Percentiles rank a stretch among this genome's conserved stretches.
Evolutionary conservation across 257 asterid species (phyloP).

Genomic region (Salvia miltiorrhiza): DNA sequence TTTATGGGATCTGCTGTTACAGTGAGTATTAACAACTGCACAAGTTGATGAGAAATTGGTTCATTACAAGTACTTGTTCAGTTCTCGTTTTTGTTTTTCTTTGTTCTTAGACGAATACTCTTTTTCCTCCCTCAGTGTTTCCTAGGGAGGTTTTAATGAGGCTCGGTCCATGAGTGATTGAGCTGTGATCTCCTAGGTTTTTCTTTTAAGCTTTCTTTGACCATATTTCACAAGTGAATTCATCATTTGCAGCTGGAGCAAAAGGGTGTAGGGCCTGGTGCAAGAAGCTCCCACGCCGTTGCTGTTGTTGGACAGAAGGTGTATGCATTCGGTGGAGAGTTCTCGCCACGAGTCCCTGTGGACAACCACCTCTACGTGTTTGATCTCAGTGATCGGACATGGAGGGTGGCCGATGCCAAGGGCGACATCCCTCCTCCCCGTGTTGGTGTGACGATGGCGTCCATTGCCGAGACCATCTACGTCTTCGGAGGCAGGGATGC

Average conservation of each 20-base stretch:
- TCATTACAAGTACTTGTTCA: too few species aligned
- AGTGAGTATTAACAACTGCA: too few species aligned
- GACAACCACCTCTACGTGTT: conserved; percentile 67
- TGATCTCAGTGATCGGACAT: conserved; percentile 54
- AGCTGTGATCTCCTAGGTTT: too few species aligned
- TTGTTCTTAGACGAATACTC: too few species aligned
- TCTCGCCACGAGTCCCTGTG: conserved; percentile 77
- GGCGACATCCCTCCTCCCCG: conserved; percentile 88
- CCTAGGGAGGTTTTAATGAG: too few species aligned
- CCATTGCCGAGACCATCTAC: conserved; percentile 53
- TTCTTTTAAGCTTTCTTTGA: too few species aligned
- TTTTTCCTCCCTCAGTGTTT: too few species aligned
- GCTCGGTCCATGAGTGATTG: too few species aligned
- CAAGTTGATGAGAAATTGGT: neutral
- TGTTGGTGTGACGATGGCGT: conserved; percentile 80
- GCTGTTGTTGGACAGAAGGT: conserved; percentile 68
- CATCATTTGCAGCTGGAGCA: conserved; percentile 62
- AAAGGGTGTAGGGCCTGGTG: conserved; percentile 79
- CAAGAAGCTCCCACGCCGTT: conserved; percentile 89
- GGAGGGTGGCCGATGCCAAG: conserved; percentile 55
- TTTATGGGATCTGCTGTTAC: too few species aligned
- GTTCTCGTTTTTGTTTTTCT: too few species aligned
- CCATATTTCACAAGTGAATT: too few species aligned
- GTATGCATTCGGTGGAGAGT: conserved; percentile 86
- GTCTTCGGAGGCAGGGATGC: conserved; percentile 86